These are phyloP conservation scores for Persicaria maculosa DNA, from an alignment of 148 eudicot genomes.

Conservation along the genomic window DNA sequence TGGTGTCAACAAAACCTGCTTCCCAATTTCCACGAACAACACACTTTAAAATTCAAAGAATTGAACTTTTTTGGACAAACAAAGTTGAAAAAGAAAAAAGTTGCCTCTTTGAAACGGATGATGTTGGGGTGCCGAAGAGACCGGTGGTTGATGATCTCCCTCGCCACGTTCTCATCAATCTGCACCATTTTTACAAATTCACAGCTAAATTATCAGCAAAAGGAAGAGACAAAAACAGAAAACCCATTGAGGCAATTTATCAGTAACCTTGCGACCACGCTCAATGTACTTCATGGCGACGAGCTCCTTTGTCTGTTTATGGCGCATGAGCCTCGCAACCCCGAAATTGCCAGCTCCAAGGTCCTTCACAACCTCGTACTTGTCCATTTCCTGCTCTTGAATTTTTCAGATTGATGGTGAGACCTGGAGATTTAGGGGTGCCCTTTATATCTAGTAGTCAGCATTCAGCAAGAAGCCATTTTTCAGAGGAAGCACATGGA, in stretches of 20 bases:
- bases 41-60: background rate
- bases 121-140: conserved; percentile 13
- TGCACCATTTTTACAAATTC: background rate
- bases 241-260: background rate
- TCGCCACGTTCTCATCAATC: conserved; percentile 15
- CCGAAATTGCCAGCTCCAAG: conserved; percentile 33
- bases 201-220: background rate
- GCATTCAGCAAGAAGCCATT: background rate
- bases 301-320: conserved; percentile 24
- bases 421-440: background rate
- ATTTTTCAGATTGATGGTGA: background rate
- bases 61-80: background rate
- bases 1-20: conserved; percentile 9
- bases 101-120: conserved; percentile 15
- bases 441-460: background rate
- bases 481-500: background rate
- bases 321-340: conserved; percentile 31
- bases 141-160: conserved; percentile 15
- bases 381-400: conserved; percentile 16
- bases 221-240: background rate
- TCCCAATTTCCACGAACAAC: background rate
- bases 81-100: background rate
- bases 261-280: conserved; percentile 25
- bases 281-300: conserved; percentile 32
- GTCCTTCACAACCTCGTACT: conserved; percentile 29